phyloP scores from a whole-genome alignment of 176 grass and related monocot species.

The Paspalum vaginatum region DNA sequence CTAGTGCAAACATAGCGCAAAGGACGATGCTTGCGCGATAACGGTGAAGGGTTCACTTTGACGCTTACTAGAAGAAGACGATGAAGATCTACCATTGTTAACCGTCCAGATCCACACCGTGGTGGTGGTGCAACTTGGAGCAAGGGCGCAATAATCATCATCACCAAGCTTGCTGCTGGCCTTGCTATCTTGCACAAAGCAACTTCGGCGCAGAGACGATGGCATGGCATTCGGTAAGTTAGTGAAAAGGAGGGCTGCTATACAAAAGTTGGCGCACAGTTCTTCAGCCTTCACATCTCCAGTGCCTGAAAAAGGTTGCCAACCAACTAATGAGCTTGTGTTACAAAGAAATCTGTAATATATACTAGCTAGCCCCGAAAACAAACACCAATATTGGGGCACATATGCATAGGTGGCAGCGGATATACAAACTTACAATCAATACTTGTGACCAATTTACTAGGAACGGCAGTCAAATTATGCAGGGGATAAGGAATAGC shows the following conservation, averaged over 20 bases:
- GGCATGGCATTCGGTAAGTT: neutral
- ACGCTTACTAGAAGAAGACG: neutral
- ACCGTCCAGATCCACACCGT: neutral
- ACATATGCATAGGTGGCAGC: neutral
- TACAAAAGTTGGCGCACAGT: neutral
- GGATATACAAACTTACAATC: neutral
- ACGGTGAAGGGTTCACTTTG: neutral
- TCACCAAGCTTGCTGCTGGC: neutral
- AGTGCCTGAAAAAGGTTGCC: constrained; percentile 33
- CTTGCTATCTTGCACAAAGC: neutral
- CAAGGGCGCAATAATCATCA: neutral
- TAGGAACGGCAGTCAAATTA: neutral
- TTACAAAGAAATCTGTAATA: neutral
- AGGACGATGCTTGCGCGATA: neutral
- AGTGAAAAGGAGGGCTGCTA: constrained; percentile 4
- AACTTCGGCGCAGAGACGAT: neutral
- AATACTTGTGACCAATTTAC: neutral
- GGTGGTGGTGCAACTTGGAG: neutral
- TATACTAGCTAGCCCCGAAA: neutral
- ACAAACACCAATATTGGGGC: neutral
- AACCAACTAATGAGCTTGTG: neutral
- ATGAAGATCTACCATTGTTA: neutral
- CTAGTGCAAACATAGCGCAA: neutral
- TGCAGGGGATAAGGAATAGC: neutral
- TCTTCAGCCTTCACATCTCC: constrained; percentile 44